A percentile compares a stretch with the other conserved stretches of the same genome.
Evolutionary conservation across 768 basidiomycete genomes (phyloP).

Genomic region (Suillus weaverae): DNA sequence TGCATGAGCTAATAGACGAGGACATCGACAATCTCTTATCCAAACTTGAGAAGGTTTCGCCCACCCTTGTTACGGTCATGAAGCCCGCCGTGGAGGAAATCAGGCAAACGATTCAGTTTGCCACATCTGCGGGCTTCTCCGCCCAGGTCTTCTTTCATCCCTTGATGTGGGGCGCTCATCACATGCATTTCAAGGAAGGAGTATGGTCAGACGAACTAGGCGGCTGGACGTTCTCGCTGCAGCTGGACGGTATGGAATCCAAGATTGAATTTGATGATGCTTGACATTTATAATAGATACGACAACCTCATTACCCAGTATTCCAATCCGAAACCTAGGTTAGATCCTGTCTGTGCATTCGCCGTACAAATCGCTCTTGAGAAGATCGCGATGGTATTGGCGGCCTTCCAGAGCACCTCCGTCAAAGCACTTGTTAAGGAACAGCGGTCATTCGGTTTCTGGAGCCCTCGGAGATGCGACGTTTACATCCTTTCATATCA

Average conservation of each 20-base stretch:
- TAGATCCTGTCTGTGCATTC: conserved; percentile 61
- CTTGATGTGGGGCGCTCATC: conserved; percentile 69
- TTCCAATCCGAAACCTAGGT: conserved; percentile 52
- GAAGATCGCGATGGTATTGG: conserved; percentile 70
- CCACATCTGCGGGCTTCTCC: conserved; percentile 59
- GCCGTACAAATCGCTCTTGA: conserved; percentile 79
- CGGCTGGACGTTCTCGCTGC: conserved; percentile 70
- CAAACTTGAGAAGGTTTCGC: conserved; percentile 61
- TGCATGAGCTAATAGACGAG: conserved; percentile 44
- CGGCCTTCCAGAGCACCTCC: conserved; percentile 64
- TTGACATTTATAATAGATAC: conserved; percentile 47
- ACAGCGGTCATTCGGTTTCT: conserved; percentile 80
- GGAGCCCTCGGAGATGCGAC: conserved; percentile 88
- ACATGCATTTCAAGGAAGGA: conserved; percentile 68
- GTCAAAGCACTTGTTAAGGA: conserved; percentile 74
- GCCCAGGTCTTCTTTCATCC: conserved; percentile 69
- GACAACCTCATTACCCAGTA: conserved; percentile 68
- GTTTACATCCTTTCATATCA: conserved; percentile 84
- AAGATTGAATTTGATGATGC: conserved; percentile 1
- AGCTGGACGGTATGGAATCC: conserved; percentile 66
- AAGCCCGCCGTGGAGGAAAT: conserved; percentile 59
- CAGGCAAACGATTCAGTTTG: conserved; percentile 59
- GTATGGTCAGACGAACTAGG: conserved; percentile 69
- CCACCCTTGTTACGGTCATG: conserved; percentile 49
- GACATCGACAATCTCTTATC: conserved; percentile 58